Conservation (phyloP, 176 grass and related monocot species). For the Metroxylon sagu region DNA sequence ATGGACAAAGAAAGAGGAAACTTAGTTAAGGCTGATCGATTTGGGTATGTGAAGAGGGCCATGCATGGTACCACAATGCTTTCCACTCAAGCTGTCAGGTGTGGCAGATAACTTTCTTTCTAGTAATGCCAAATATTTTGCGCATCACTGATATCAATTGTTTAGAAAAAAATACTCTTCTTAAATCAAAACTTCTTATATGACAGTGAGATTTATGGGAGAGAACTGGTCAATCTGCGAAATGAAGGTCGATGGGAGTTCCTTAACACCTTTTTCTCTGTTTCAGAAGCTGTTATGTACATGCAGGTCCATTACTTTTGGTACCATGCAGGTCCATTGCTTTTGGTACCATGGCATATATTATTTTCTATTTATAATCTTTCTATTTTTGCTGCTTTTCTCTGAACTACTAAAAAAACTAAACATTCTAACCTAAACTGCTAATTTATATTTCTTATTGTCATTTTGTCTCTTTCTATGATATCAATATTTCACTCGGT, state of each 20-base stretch:
- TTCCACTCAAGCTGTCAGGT: slow-evolving; percentile 80
- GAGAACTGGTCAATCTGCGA: slow-evolving; percentile 87
- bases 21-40: slow-evolving; percentile 92
- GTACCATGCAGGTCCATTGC: slow-evolving; percentile 65
- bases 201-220: slow-evolving; percentile 92
- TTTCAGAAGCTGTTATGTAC: slow-evolving; percentile 99
- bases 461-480: too few species aligned
- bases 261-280: slow-evolving; percentile 97
- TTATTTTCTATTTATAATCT: slow-evolving; percentile 14
- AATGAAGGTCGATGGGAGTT: slow-evolving; percentile 95
- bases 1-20: slow-evolving; percentile 98
- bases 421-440: too few species aligned
- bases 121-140: too few species aligned
- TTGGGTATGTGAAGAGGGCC: slow-evolving; percentile 90
- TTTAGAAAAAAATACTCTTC: too few species aligned
- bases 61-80: slow-evolving; percentile 98
- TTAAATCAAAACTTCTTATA: slow-evolving; percentile 3
- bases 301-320: slow-evolving; percentile 62
- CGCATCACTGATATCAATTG: too few species aligned
- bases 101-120: slow-evolving; percentile 13
- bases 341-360: too few species aligned
- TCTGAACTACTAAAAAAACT: background rate
- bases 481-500: too few species aligned
- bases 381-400: slow-evolving; percentile 3
- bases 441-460: too few species aligned